Evolutionary conservation across 2,329 filamentous ascomycete species (phyloP).

Genomic region (Venturiaceae sp.): DNA sequence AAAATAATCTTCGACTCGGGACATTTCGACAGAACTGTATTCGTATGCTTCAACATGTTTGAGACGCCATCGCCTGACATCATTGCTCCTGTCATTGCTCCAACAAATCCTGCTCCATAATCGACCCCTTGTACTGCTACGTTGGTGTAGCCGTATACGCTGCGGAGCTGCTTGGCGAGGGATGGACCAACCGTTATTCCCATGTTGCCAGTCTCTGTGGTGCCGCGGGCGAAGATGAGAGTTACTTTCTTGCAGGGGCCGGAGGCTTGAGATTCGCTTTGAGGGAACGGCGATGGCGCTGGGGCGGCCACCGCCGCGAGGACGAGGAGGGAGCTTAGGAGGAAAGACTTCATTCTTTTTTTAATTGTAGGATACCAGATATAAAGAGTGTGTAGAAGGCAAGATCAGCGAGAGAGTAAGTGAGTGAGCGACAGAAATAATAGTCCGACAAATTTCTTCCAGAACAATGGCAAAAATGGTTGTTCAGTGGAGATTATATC

Average conservation of each 20-base stretch:
- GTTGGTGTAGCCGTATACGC: background rate
- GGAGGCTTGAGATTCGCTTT: too few relatives aligned
- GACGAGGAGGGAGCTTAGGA: too few relatives aligned
- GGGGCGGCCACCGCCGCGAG: too few relatives aligned
- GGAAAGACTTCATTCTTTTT: too few relatives aligned
- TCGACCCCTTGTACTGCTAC: background rate
- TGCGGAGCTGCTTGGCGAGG: background rate
- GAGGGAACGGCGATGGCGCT: too few relatives aligned
- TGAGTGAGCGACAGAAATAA: too few relatives aligned
- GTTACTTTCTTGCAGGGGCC: background rate
- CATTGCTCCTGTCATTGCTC: background rate
- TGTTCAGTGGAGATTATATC: too few relatives aligned
- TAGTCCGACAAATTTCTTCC: too few relatives aligned
- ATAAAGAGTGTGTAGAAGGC: too few relatives aligned
- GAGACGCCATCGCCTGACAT: background rate
- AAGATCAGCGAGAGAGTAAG: too few relatives aligned
- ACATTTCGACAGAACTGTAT: background rate
- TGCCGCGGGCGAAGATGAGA: background rate
- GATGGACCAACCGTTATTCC: background rate
- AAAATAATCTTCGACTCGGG: background rate
- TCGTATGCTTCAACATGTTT: background rate
- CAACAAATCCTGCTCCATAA: background rate
- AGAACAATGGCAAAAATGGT: too few relatives aligned
- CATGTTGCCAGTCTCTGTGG: background rate
- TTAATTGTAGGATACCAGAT: too few relatives aligned